Conservation (phyloP, 2,329 filamentous ascomycete genomes). For the Claviceps maximensis region DNA sequence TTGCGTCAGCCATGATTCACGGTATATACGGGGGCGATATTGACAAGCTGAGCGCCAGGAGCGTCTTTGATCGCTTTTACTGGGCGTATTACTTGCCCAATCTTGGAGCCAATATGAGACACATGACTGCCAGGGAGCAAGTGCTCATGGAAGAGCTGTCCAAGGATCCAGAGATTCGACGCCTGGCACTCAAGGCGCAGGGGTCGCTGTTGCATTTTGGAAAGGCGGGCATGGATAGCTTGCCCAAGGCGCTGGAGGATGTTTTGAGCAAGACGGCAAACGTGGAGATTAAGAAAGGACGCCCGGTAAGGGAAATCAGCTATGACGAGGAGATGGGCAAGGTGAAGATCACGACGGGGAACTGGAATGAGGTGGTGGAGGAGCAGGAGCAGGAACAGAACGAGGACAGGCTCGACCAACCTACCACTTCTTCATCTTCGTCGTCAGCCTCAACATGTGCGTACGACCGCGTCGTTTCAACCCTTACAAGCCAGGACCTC, state of each 20-base stretch:
- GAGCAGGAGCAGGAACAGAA: too few relatives aligned
- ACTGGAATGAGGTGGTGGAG: background rate
- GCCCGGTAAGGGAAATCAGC: constrained; percentile 33
- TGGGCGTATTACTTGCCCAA: constrained; percentile 18
- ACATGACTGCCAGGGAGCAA: constrained; percentile 19
- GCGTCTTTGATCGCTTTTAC: constrained; percentile 28
- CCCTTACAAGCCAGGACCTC: constrained; percentile 39
- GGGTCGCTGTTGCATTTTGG: constrained; percentile 24
- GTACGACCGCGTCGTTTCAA: constrained; percentile 51
- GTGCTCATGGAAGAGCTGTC: constrained; percentile 16
- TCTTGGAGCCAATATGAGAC: constrained; percentile 27
- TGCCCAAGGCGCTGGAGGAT: constrained; percentile 40
- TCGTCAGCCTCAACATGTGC: background rate
- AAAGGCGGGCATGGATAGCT: constrained; percentile 46
- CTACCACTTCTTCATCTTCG: background rate
- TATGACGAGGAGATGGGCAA: constrained; percentile 23
- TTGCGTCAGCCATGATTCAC: constrained; percentile 65
- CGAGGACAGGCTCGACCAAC: background rate
- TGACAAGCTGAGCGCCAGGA: constrained; percentile 61
- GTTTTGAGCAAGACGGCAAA: constrained; percentile 40
- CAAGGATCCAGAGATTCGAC: constrained; percentile 16
- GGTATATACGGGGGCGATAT: constrained; percentile 91
- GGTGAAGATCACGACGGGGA: constrained; percentile 18
- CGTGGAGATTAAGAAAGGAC: constrained; percentile 41
- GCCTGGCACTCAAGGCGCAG: constrained; percentile 18